Evolutionary conservation across 1,284 basidiomycete genomes (phyloP).

Genomic region (Cryptococcus sp.): DNA sequence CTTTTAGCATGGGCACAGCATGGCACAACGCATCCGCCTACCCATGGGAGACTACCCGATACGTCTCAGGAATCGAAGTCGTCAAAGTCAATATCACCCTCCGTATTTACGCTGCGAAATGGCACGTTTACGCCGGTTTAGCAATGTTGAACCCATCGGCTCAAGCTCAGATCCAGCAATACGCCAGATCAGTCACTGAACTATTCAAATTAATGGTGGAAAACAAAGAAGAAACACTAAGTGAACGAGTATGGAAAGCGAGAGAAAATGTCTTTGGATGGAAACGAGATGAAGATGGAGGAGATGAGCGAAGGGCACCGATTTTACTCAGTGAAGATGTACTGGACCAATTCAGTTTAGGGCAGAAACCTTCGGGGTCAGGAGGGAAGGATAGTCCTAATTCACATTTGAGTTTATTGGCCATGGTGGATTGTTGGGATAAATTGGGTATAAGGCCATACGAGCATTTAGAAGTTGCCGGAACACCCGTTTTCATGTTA

Average conservation of each 20-base stretch:
- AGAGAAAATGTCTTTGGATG: conserved; percentile 73
- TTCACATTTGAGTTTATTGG: conserved; percentile 90
- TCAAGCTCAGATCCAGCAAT: conserved; percentile 82
- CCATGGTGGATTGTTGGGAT: conserved; percentile 99
- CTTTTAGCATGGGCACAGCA: conserved; percentile 86
- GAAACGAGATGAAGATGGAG: conserved; percentile 30
- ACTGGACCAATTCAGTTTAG: conserved; percentile 83
- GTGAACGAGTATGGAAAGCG: conserved; percentile 69
- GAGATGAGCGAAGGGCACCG: conserved; percentile 50
- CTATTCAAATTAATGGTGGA: conserved; percentile 95
- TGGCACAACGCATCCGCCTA: conserved; percentile 77
- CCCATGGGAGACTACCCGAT: conserved; percentile 89
- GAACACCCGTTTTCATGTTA: conserved; percentile 91
- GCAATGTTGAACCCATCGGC: conserved; percentile 96
- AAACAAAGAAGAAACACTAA: conserved; percentile 63
- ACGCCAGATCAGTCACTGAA: conserved; percentile 75
- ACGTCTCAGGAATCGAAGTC: conserved; percentile 97
- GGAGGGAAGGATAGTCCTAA: conserved; percentile 51
- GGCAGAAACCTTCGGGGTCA: conserved; percentile 49
- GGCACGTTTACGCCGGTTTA: conserved; percentile 98
- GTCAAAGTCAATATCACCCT: conserved; percentile 97
- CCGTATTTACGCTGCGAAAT: conserved; percentile 94
- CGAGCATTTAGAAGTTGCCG: conserved; percentile 85
- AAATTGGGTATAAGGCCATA: conserved; percentile 82
- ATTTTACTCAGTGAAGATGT: conserved; percentile 84